Evolutionary conservation across 345 rosid species (phyloP), one percentile per base, ranked within the genome.

Genomic region (Arabis alpina): DNA sequence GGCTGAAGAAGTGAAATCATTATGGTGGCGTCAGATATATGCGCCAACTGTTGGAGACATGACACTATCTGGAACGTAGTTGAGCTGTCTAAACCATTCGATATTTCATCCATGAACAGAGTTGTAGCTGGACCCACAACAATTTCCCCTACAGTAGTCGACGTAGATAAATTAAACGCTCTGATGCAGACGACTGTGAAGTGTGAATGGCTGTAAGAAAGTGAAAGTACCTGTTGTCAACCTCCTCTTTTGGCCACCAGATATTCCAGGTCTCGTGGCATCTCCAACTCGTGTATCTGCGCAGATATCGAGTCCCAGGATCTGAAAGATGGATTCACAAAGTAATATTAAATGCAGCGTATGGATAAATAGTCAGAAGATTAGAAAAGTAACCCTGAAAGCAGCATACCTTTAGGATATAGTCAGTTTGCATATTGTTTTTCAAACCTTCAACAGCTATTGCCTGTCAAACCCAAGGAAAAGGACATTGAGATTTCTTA

Each of bases 1-100:
- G 87, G 87, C 52, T 87, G 92, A 71, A 87, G 92, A 55, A 87
- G 89, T 9, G 89, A 84, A 72, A 85, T 55, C 30, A 87, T 23
- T 25, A 77, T 81, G 34, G 89, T 83, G 55, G 51, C 76, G 45
- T 72, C 75, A 6, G 78, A 59, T 62, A 85, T 74, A 72, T 75
- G 82, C 12, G 83, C 81, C 23, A 76, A 72, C 8, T 84, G 91
- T 75, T 75, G 81, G 44, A 87, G 78, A 43, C 71, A 83, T 44
- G 84, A 61, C 12, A 81, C 80, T 23, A 83, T 84, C 71, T 84
- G 88, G 64, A 84, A 81, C 24, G 87, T 82, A 57, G 88, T 84
- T 15, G 86, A 76, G 72, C 88, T 87, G 68, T 87, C 91, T 15
- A 87, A 76, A 10, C 88, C 88, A 4, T 84, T 87, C 2, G 87